These are phyloP conservation scores for Tolypocladium album DNA, from an alignment of 2,329 filamentous ascomycete species.

Conservation along the genomic window DNA sequence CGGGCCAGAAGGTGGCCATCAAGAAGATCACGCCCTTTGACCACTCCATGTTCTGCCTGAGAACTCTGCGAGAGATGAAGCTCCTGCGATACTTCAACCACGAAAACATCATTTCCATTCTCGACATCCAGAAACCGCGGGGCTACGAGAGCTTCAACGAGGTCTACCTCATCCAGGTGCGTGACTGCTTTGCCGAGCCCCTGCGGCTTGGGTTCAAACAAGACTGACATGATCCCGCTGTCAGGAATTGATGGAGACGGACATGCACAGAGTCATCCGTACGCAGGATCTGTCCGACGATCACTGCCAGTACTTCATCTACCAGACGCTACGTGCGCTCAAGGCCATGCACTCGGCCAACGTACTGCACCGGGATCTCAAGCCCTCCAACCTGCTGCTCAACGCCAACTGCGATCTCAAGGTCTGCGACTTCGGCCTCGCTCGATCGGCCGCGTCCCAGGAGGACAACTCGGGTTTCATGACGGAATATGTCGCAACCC, in stretches of 20 bases:
- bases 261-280: conserved; percentile 98
- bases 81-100: conserved; percentile 98
- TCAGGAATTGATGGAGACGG: conserved; percentile 97
- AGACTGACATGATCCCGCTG: neutral
- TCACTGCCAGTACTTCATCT: conserved; percentile 99
- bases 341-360: conserved; percentile 99
- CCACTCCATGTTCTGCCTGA: conserved; percentile 96
- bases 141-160: conserved; percentile 95
- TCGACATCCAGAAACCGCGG: conserved; percentile 96
- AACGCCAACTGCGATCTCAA: conserved; percentile 99
- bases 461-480: conserved; percentile 99
- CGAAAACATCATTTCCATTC: conserved; percentile 98
- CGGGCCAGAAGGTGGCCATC: conserved; percentile 96
- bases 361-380: conserved; percentile 91
- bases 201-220: neutral
- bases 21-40: conserved; percentile 99
- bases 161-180: conserved; percentile 95
- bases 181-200: conserved; percentile 8
- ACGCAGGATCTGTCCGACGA: conserved; percentile 98
- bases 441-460: conserved; percentile 88
- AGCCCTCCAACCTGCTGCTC: conserved; percentile 91
- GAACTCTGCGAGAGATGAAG: conserved; percentile 98
- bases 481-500: conserved; percentile 99
- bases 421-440: conserved; percentile 96
- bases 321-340: conserved; percentile 92